Conservation (phyloP, 371 early-diverging fungal species). For the Thermomucor indicae-seudaticae region DNA sequence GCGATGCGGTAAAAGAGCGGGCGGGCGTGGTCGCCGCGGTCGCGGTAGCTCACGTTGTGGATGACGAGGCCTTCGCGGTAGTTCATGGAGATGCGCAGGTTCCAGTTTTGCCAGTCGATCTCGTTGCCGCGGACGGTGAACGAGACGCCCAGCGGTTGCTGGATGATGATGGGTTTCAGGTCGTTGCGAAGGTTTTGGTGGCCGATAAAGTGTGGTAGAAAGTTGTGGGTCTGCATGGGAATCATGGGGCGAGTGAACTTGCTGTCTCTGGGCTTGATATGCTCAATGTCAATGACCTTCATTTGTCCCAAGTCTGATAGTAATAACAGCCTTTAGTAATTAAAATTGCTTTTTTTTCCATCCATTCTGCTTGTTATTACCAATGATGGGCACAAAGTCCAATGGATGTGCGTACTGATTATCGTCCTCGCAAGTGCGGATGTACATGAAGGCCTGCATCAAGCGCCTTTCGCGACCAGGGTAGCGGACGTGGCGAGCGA, state of each 20-base stretch:
- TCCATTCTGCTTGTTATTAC: conserved; percentile 11
- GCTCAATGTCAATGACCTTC: conserved; percentile 43
- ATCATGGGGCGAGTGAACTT: conserved; percentile 46
- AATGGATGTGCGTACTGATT: conserved; percentile 54
- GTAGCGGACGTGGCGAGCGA: conserved; percentile 41
- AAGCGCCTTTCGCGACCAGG: conserved; percentile 39
- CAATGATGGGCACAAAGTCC: conserved; percentile 50
- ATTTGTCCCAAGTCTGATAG: conserved; percentile 35
- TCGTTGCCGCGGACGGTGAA: conserved; percentile 46
- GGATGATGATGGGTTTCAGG: conserved; percentile 48
- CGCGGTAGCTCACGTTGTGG: conserved; percentile 47
- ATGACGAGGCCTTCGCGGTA: conserved; percentile 55
- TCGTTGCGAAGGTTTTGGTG: conserved; percentile 44
- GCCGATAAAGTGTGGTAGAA: conserved; percentile 48
- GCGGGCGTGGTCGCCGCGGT: conserved; percentile 39
- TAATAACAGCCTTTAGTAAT: neutral
- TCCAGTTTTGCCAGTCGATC: conserved; percentile 59
- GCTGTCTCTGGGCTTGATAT: conserved; percentile 40
- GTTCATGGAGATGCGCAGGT: conserved; percentile 52
- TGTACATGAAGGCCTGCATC: conserved; percentile 52
- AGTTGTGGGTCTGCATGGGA: conserved; percentile 42
- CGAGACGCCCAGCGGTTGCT: conserved; percentile 52
- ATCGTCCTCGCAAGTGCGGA: conserved; percentile 49
- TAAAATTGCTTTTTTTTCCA: neutral
- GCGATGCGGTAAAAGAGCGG: conserved; percentile 49